These are phyloP conservation scores for Mortierella claussenii DNA, from an alignment of 192 early-diverging fungal species.

Conservation along the genomic window DNA sequence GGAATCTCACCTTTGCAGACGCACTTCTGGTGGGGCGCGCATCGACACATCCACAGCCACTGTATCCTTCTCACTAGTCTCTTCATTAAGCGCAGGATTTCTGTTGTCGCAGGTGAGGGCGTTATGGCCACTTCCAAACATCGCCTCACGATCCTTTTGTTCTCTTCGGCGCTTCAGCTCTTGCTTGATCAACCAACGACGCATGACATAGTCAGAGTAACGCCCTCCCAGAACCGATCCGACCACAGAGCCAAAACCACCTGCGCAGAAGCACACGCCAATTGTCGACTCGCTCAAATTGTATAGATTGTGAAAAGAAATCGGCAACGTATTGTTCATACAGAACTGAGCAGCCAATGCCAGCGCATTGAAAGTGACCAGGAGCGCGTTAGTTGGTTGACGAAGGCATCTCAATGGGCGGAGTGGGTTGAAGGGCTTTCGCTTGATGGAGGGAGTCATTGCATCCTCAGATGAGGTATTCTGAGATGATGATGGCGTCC, in stretches of 20 bases:
- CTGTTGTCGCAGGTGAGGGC: background rate
- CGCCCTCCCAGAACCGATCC: conserved; percentile 55
- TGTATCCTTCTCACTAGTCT: conserved; percentile 16
- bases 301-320: conserved; percentile 46
- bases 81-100: background rate
- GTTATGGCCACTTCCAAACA: background rate
- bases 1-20: conserved; percentile 45
- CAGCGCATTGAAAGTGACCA: conserved; percentile 48
- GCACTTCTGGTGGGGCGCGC: conserved; percentile 36
- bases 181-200: conserved; percentile 41
- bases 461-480: background rate
- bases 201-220: conserved; percentile 51
- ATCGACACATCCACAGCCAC: conserved; percentile 15
- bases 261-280: conserved; percentile 55
- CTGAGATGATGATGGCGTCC: background rate
- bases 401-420: conserved; percentile 36
- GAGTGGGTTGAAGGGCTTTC: conserved; percentile 45
- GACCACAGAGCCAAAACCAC: conserved; percentile 52
- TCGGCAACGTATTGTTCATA: conserved; percentile 49
- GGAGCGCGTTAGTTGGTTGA: conserved; percentile 32
- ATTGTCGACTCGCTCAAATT: conserved; percentile 45
- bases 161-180: conserved; percentile 25
- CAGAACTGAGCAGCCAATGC: conserved; percentile 53
- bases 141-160: conserved; percentile 17
- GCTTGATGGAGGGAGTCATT: conserved; percentile 3